Evolutionary conservation across 257 asterid species (phyloP).

Genomic region (Capsicum baccatum): DNA sequence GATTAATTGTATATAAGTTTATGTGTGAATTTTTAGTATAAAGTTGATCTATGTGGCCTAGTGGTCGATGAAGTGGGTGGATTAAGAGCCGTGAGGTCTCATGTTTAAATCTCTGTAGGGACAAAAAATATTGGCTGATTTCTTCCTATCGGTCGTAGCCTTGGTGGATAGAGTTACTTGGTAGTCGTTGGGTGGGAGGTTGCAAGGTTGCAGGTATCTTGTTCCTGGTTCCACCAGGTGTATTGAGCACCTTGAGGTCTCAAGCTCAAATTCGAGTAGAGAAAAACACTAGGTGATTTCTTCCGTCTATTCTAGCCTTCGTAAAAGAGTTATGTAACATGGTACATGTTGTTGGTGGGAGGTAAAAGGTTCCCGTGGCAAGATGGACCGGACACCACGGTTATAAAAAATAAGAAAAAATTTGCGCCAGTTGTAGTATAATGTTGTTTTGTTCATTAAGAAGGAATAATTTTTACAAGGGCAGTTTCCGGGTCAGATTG

Average conservation of each 20-base stretch:
- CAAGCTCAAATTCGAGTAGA: too few species aligned
- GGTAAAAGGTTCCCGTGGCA: too few species aligned
- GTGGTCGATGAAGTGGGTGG: neutral
- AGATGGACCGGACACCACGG: too few species aligned
- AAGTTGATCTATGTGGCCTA: neutral
- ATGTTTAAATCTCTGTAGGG: neutral
- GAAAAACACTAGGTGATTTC: too few species aligned
- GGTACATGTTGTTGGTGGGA: neutral
- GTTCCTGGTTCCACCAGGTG: too few species aligned
- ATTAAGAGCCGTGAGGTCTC: neutral
- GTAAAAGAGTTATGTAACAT: too few species aligned
- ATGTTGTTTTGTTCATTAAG: neutral
- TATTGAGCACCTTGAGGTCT: too few species aligned
- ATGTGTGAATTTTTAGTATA: neutral
- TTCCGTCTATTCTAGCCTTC: too few species aligned
- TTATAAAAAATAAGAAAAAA: neutral
- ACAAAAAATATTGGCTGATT: neutral
- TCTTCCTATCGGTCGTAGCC: neutral
- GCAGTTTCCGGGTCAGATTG: neutral
- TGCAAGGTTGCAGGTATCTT: too few species aligned
- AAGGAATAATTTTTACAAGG: neutral
- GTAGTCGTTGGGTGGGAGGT: neutral
- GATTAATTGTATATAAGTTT: neutral
- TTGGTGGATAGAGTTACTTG: neutral
- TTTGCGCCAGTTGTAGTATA: neutral